Base-by-base conservation (phyloP, 2,329 filamentous ascomycete species). In the Ceratocystis huliohia region DNA sequence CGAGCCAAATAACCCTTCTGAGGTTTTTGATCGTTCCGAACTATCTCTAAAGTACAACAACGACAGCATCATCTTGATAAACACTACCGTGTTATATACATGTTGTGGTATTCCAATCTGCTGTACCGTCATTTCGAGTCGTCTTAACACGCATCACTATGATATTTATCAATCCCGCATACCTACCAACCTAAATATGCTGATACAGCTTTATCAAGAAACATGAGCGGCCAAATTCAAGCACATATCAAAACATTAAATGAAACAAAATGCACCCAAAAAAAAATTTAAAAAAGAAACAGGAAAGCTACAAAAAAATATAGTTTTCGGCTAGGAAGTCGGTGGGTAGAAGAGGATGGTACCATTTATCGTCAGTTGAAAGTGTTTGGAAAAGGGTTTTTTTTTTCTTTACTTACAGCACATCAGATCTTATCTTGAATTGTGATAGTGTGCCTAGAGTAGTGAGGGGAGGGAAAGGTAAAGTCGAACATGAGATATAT, bases 301-400 rank as follows among this genome's bases (percentile, higher is more conserved):
- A 25, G 25, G 13, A 57, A 57, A 57, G 30, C 10, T 8, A 28
- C 10, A 37, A 37, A n/a, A 30, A 59, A 59, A 37, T n/a, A 59
- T 15, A 59, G 30, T 59, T 22, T 22, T n/a, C 20, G 56, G 56
- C 30, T 15, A 10, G 3, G 56, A 30, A n/a, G 17, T 59, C 33
- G 13, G 8, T 7, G 56, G 28, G 28, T 41, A 41, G 37, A 41
- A 37, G 56, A 59, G 3, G 15, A 7, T n/a, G 28, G 30, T 33
- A 30, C 56, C 56, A 59, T 59, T 59, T 59, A 59, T 59, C 25
- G 56, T 59, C 56, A 59, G 56, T 59, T 59, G 56, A 59, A 59
- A 59, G 56, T 59, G 56, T 33, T n/a, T 59, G 56, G 25, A 17
- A 37, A 59, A 33, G 56, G 8, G 4, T 57, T 33, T 59, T 57